Evolutionary conservation across 768 basidiomycete genomes (phyloP), one percentile per base, ranked within the genome.

Genomic region (Panus rudis): DNA sequence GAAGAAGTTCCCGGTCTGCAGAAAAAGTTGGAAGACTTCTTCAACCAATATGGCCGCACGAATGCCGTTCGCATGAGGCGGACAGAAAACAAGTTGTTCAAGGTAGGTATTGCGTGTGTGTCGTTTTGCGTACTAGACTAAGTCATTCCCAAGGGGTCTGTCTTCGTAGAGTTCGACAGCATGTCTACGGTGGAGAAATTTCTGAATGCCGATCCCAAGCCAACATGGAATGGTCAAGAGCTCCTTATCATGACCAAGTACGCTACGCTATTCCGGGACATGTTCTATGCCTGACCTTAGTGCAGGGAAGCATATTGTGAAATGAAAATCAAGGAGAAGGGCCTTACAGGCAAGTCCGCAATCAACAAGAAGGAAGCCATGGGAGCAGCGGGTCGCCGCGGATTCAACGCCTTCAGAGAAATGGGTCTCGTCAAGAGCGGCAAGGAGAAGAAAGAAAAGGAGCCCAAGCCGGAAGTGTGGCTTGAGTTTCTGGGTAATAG

Each of bases 291-390:
- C 46, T 28, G 26, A 33, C 37, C 17, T 27, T 11, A 23, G 13
- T 34, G 23, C 49, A 91, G 88, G 57, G 81, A 81, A 50, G 86
- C 71, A 6, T 96, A 96, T 61, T 91, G 91, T 54, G 80, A 90
- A 51, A 92, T 92, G 92, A 97, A 96, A 67, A 86, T 92, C 63
- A 84, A 89, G 61, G 89, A 94, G 65, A 92, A 96, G 63, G 91
- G 90, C 8, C 73, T 96, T 34, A 79, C 73, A 1, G 85, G 84
- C 21, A 86, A 79, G 52, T 74, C 78, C 13, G 83, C 84, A 12
- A 67, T 68, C 33, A 64, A 75, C 49, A 75, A 79, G 49, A 75
- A 73, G 47, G 78, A 82, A 32, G 58, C 60, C 35, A 73, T 81
- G 40, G 63, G 72, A 4, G 67, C 66, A 30, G 46, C 72, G 3